These are phyloP conservation scores for Exophiala lecanii-corni DNA, from an alignment of 2,329 filamentous ascomycete genomes.

Conservation along the genomic window DNA sequence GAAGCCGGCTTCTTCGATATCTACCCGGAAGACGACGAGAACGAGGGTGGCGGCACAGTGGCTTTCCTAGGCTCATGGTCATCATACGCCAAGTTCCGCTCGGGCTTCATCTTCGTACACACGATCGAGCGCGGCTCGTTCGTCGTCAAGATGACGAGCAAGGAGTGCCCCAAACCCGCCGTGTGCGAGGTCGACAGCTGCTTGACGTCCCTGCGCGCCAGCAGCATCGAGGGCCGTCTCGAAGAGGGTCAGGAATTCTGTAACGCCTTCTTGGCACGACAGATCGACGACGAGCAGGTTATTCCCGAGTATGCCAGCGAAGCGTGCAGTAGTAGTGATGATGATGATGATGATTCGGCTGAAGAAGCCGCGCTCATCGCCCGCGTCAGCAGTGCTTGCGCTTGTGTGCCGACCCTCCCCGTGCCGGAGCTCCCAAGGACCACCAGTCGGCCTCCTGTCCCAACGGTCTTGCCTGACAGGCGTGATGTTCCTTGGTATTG, in stretches of 20 bases:
- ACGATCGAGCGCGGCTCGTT: conserved; percentile 50
- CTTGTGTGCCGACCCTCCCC: conserved; percentile 3
- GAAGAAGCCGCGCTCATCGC: neutral
- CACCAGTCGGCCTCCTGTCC: conserved; percentile 4
- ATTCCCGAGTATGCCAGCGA: conserved; percentile 2
- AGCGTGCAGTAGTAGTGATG: neutral
- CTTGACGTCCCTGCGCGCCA: conserved; percentile 4
- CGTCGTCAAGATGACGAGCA: conserved; percentile 38
- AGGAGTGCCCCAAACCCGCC: conserved; percentile 2
- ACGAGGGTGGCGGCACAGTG: conserved; percentile 34
- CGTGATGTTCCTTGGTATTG: no score
- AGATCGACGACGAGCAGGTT: conserved; percentile 1
- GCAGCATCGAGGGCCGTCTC: conserved; percentile 1
- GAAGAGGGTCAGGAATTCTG: conserved; percentile 7
- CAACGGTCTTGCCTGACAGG: conserved; percentile 2
- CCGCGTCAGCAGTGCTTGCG: conserved; percentile 7
- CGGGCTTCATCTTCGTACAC: conserved; percentile 48
- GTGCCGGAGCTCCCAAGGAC: conserved; percentile 4
- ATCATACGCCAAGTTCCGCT: conserved; percentile 47
- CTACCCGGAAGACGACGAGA: conserved; percentile 8
- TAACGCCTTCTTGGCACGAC: neutral
- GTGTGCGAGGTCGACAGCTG: neutral
- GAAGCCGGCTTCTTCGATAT: conserved; percentile 10
- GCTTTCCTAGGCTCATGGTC: conserved; percentile 46
- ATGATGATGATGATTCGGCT: no score